phyloP scores from a whole-genome alignment of 371 early-diverging fungal species.

The Fennellomyces sp. region DNA sequence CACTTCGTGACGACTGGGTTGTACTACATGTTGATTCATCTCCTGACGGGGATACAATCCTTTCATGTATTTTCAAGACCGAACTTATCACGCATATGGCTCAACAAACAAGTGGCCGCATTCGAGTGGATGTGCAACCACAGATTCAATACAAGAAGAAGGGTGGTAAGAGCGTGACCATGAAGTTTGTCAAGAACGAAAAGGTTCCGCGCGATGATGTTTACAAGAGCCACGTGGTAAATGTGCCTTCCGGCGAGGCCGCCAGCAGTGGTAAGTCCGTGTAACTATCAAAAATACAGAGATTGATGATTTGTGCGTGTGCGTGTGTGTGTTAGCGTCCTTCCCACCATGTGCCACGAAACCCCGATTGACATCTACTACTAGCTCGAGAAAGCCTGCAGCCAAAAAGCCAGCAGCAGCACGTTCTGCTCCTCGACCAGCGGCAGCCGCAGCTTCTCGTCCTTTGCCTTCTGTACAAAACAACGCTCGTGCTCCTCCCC shows the following conservation, averaged over 20 bases:
- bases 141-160: slow-evolving; percentile 77
- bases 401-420: slow-evolving; percentile 21
- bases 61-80: slow-evolving; percentile 79
- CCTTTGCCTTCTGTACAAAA: slow-evolving; percentile 23
- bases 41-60: slow-evolving; percentile 60
- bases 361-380: slow-evolving; percentile 19
- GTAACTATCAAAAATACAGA: not conserved
- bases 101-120: slow-evolving; percentile 57
- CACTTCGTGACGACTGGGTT: slow-evolving; percentile 84
- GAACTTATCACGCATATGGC: slow-evolving; percentile 77
- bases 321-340: slow-evolving; percentile 34
- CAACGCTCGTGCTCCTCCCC: slow-evolving; percentile 44
- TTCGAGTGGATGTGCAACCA: slow-evolving; percentile 59
- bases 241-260: slow-evolving; percentile 70
- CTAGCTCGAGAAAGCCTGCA: slow-evolving; percentile 36
- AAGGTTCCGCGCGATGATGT: slow-evolving; percentile 53
- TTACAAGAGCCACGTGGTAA: slow-evolving; percentile 81
- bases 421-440: slow-evolving; percentile 16
- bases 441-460: slow-evolving; percentile 22
- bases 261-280: slow-evolving; percentile 55
- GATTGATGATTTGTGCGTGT: not conserved
- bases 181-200: slow-evolving; percentile 84
- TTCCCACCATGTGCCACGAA: slow-evolving; percentile 65
- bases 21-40: slow-evolving; percentile 69
- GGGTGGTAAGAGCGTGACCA: slow-evolving; percentile 69